Percentiles rank a stretch among this genome's conserved stretches.
These are phyloP conservation scores for Casuarina equisetifolia DNA, from an alignment of 306 rosid species.

Conservation along the genomic window DNA sequence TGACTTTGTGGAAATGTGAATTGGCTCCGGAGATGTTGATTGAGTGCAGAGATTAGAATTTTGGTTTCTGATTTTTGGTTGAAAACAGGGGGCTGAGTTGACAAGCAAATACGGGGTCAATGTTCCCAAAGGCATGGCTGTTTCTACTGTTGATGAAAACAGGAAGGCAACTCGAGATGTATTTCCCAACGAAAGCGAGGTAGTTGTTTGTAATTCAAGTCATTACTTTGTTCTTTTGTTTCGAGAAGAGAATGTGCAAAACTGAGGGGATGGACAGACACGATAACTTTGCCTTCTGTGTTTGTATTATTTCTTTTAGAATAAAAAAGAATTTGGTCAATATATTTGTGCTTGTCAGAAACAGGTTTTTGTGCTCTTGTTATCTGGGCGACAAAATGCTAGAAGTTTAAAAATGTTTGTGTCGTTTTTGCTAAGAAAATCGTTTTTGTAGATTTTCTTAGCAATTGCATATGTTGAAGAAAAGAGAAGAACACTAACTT, in stretches of 20 bases:
- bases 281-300: background rate
- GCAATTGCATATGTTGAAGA: background rate
- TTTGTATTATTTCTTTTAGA: background rate
- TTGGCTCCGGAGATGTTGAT: background rate
- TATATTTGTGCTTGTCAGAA: background rate
- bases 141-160: no score
- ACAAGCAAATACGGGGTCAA: no score
- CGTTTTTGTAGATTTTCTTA: background rate
- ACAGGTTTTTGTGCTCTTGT: background rate
- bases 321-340: background rate
- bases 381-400: background rate
- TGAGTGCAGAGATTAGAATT: no score
- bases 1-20: background rate
- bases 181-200: slow-evolving; percentile 65
- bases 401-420: background rate
- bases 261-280: background rate
- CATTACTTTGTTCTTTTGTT: background rate
- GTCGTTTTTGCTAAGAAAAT: no score
- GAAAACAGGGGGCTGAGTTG: no score
- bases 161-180: slow-evolving; percentile 40
- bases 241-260: no score
- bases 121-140: no score
- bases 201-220: slow-evolving; percentile 15
- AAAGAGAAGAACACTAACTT: slow-evolving; percentile 32
- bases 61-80: no score